Conservation (phyloP, 805 yeast species). For the Cyberlindnera xylosilytica region DNA sequence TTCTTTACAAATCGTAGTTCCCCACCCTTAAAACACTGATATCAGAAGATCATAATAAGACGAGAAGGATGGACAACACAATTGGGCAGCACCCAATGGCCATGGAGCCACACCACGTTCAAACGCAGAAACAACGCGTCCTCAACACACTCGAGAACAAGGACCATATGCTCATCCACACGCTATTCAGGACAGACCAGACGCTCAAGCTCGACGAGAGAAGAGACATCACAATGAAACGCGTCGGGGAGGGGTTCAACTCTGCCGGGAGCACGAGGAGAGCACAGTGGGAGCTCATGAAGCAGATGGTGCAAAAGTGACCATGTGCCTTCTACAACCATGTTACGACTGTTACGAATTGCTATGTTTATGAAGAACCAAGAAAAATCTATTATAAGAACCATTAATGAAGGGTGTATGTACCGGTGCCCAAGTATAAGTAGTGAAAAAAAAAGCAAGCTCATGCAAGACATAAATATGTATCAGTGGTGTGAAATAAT, state of each 20-base stretch:
- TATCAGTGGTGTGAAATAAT: no score
- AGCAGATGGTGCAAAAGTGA: slow-evolving; percentile 20
- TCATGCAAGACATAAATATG: no score
- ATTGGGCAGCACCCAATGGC: background rate
- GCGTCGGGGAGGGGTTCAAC: slow-evolving; percentile 2
- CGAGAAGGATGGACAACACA: background rate
- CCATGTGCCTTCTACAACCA: background rate
- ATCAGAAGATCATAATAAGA: no score
- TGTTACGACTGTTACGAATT: background rate
- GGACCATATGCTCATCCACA: slow-evolving; percentile 15
- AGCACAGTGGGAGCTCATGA: slow-evolving; percentile 10
- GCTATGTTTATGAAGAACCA: no score
- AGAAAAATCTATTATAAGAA: no score
- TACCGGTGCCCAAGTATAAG: background rate
- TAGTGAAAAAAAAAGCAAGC: background rate
- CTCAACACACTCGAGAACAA: slow-evolving; percentile 18
- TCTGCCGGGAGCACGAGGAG: slow-evolving; percentile 6
- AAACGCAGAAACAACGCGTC: slow-evolving; percentile 5
- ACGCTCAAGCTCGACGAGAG: slow-evolving; percentile 2
- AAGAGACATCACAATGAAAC: slow-evolving; percentile 2
- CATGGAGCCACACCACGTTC: background rate
- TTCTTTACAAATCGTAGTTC: no score
- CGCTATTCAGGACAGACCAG: slow-evolving; percentile 10
- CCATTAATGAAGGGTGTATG: no score
- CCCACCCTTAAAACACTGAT: no score